Conservation (phyloP, 768 basidiomycete genomes). For the Rickenella mellea region DNA sequence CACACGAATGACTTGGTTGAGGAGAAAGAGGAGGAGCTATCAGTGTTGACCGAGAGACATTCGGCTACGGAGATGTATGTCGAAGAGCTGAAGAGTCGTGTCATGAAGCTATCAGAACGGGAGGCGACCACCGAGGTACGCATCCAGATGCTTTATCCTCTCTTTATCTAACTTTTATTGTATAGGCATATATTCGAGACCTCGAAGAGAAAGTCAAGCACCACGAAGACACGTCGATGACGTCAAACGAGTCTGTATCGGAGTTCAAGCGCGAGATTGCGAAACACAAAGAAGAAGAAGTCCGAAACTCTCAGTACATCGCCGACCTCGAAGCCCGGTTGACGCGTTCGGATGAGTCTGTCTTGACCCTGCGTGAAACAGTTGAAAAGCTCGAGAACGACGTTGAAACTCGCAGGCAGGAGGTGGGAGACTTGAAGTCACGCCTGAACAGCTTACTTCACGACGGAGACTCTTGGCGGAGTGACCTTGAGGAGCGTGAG, state of each 20-base stretch:
- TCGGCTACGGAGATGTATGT: slow-evolving; percentile 77
- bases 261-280: slow-evolving; percentile 80
- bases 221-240: slow-evolving; percentile 70
- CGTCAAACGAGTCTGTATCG: slow-evolving; percentile 67
- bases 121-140: slow-evolving; percentile 87
- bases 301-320: slow-evolving; percentile 68
- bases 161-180: background rate
- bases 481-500: slow-evolving; percentile 81
- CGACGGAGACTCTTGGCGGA: slow-evolving; percentile 75
- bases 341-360: slow-evolving; percentile 67
- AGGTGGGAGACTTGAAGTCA: slow-evolving; percentile 60
- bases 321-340: slow-evolving; percentile 79
- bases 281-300: slow-evolving; percentile 68
- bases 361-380: slow-evolving; percentile 54
- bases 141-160: slow-evolving; percentile 6
- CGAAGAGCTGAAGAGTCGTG: slow-evolving; percentile 71
- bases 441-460: slow-evolving; percentile 59
- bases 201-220: slow-evolving; percentile 86
- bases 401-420: slow-evolving; percentile 60
- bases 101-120: slow-evolving; percentile 77
- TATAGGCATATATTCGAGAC: slow-evolving; percentile 84
- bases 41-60: slow-evolving; percentile 57
- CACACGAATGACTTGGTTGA: slow-evolving; percentile 90
- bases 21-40: slow-evolving; percentile 80
- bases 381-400: slow-evolving; percentile 75